Conservation (phyloP, 306 rosid species). For the Medicago arabica region DNA sequence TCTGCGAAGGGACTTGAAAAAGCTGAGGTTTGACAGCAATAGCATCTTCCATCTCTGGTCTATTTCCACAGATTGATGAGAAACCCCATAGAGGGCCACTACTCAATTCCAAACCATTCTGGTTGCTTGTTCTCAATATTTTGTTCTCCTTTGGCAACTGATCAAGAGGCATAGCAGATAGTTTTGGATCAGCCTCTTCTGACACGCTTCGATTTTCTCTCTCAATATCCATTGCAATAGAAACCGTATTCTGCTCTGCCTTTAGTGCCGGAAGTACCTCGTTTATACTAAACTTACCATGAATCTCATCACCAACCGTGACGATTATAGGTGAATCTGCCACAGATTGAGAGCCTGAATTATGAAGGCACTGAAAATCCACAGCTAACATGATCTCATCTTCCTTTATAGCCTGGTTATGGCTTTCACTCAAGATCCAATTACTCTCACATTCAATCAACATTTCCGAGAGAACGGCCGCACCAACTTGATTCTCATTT, state of each 20-base stretch:
- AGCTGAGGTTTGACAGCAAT: conserved; percentile 62
- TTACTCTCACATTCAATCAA: conserved; percentile 46
- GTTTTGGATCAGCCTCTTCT: conserved; percentile 51
- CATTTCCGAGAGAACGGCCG: conserved; percentile 47
- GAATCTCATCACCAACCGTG: conserved; percentile 45
- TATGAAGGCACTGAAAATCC: conserved; percentile 40
- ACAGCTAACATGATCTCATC: conserved; percentile 48
- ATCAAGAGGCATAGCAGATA: conserved; percentile 41
- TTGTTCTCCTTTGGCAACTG: conserved; percentile 51
- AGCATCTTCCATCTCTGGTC: conserved; percentile 89
- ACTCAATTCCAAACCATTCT: conserved; percentile 45
- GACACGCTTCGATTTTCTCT: conserved; percentile 49
- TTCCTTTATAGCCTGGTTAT: conserved; percentile 35
- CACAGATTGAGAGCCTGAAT: conserved; percentile 43
- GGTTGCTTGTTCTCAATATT: conserved; percentile 42
- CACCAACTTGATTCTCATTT: conserved; percentile 52
- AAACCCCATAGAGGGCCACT: conserved; percentile 67
- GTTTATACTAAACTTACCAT: conserved; percentile 28
- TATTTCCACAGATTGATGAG: conserved; percentile 67
- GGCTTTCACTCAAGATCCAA: conserved; percentile 48
- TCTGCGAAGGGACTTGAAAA: conserved; percentile 55
- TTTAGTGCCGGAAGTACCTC: conserved; percentile 34
- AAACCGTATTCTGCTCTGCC: conserved; percentile 45
- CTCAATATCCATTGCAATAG: conserved; percentile 48
- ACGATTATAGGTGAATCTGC: conserved; percentile 33